These are phyloP conservation scores for Nigrograna mackinnonii DNA, from an alignment of 2,329 filamentous ascomycete genomes.

Conservation along the genomic window DNA sequence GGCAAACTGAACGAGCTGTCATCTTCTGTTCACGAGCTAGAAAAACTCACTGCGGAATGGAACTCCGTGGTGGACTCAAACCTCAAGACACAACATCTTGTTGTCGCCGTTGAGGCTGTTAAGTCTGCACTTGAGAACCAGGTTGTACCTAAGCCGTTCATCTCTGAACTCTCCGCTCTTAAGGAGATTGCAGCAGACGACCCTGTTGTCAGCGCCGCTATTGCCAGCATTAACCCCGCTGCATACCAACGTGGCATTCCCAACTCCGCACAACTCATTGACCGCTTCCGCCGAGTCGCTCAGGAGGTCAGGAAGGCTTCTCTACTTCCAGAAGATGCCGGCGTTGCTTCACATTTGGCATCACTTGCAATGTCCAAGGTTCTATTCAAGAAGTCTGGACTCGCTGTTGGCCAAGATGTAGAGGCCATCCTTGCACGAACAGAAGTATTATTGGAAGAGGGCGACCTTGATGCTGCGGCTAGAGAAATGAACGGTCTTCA, in stretches of 20 bases:
- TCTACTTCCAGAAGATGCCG: conserved; percentile 88
- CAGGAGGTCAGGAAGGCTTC: conserved; percentile 92
- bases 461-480: conserved; percentile 86
- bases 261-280: conserved; percentile 81
- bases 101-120: conserved; percentile 93
- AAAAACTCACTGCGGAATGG: conserved; percentile 86
- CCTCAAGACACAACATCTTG: conserved; percentile 91
- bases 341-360: conserved; percentile 90
- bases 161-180: conserved; percentile 88
- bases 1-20: conserved; percentile 83
- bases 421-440: conserved; percentile 91
- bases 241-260: conserved; percentile 93
- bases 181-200: conserved; percentile 89
- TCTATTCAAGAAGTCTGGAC: conserved; percentile 84
- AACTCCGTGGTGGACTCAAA: conserved; percentile 88
- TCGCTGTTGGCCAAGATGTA: conserved; percentile 84
- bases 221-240: conserved; percentile 91
- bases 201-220: conserved; percentile 86
- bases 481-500: conserved; percentile 91
- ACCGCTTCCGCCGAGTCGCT: conserved; percentile 93
- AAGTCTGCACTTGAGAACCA: conserved; percentile 79
- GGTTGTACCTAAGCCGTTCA: conserved; percentile 78
- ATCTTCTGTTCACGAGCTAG: conserved; percentile 77
- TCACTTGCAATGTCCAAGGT: conserved; percentile 89
- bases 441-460: conserved; percentile 89